Evolutionary conservation across 2,329 filamentous ascomycete species (phyloP), one percentile per base, ranked within the genome.

Genomic region (Spiromastix sp.): DNA sequence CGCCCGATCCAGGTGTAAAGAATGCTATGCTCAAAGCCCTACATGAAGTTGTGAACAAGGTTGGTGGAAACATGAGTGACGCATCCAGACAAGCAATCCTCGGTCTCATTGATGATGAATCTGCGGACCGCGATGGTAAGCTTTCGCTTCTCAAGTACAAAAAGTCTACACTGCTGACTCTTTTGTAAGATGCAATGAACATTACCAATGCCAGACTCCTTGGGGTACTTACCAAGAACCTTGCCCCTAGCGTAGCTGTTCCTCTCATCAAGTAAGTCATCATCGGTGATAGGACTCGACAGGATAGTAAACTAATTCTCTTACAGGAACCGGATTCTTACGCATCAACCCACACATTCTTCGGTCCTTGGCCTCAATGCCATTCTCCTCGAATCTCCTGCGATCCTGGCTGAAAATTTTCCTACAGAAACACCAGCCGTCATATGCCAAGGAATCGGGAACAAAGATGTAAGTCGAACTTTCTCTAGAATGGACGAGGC

Each of bases 1-100:
- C 91, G 0, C 66, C 75, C 2, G 89, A 96, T 53, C 55, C 77
- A 4, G 89, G 89, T 30, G 91, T 98, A 44, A 84, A 77, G 61
- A 91, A 82, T 46, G 91, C 91, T 18, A 98, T 98, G 91, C 72
- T 98, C 50, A 94, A 93, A 67, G 91, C 91, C 3, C 64, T 98
- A 30, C 95, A 93, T 54, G 89, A 96, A 54, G 91, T 98, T 19
- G 81, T 98, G 41, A 89, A 85, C 68, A 94, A 94, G 61, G 89
- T 87, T 12, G 91, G 91, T 36, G 71, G 72, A 39, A 95, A 89
- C 61, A 98, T 98, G 91, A 87, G 84, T 49, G 91, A 96, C 50
- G 67, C 79, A 15, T 95, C 89, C 31, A 79, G 87, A 37, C 74
- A 78, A 41, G 79, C 87, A n/a, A 85, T 98, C 17, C 67, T 98